Base-by-base conservation (phyloP, 78 protist genomes). In the Dictyostelium firmibasis region DNA sequence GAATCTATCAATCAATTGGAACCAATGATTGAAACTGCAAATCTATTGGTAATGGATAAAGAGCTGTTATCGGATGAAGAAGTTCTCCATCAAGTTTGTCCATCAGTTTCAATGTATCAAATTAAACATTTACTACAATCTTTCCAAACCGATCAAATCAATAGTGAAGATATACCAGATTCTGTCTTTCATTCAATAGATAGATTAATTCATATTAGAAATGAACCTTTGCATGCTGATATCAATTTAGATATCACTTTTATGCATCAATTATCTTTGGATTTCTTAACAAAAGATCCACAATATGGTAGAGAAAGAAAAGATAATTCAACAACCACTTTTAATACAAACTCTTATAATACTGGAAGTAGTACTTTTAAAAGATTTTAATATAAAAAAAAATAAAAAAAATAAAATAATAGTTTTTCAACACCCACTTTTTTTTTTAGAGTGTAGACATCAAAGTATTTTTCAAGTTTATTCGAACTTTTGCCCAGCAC, bases 21-120 rank as follows among this genome's bases (percentile, higher is more conserved):
- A 3, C 86, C 62, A 41, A 88, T 88, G 93, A 62, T 88, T 44
- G 93, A 88, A 64, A 43, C 82, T 8, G 25, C 93, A 11, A 88
- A 88, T 79, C 81, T 88, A 0, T 44, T 88, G 25, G 93, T 88
- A 9, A 88, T 88, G 93, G 86, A 88, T 60, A 88, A 88, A 50
- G 84, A 88, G 69, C 18, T 88, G 27, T 9, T 88, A 20, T 57
- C 64, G 0, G 93, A 88, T 20, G 41, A 29, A 13, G 93, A 88
- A 0, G 75, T 79, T 4, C 33, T 88, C 3, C 47, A 88, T 2
- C 93, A 88, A 64, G 93, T 88, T 20, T 70, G 82, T 67, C 69
- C 93, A 7, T 88, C 93, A 4, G 29, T 88, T 14, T 76, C 82
- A 76, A 33, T 35, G 36, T 82, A 88, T 36, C 83, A 88, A 13